These are phyloP conservation scores for Bromus sterilis DNA, from an alignment of 176 grass and related monocot genomes.

Conservation along the genomic window DNA sequence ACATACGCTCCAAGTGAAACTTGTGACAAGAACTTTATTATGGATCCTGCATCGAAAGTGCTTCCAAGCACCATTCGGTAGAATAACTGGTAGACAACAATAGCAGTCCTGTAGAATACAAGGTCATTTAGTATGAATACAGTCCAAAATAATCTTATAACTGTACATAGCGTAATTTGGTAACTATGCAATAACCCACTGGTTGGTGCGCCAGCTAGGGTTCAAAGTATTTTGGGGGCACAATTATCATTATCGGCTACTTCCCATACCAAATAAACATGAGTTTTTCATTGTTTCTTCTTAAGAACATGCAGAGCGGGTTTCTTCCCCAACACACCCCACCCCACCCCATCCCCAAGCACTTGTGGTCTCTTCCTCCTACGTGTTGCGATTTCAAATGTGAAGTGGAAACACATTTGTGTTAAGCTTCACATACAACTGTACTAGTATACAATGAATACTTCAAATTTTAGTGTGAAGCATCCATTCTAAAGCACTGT, in stretches of 20 bases:
- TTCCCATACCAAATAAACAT: background rate
- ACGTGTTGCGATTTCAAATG: background rate
- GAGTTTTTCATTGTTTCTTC: background rate
- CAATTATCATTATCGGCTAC: background rate
- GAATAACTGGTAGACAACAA: constrained; percentile 95
- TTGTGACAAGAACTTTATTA: constrained; percentile 88
- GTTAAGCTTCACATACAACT: background rate
- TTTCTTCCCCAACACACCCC: background rate
- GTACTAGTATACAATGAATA: background rate
- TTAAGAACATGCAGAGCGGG: background rate
- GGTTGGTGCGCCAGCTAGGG: background rate
- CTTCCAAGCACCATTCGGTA: constrained; percentile 78
- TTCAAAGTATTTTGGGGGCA: background rate
- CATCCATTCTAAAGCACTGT: background rate
- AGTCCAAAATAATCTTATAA: background rate
- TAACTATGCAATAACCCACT: background rate
- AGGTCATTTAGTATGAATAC: background rate
- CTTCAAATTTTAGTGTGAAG: background rate
- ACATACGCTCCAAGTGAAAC: constrained; percentile 94
- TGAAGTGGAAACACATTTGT: background rate
- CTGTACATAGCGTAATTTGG: background rate
- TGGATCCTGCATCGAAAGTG: constrained; percentile 59
- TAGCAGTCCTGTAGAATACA: constrained; percentile 80
- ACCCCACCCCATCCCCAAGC: background rate
- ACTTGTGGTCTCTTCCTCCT: background rate